Conservation (phyloP, 2,329 filamentous ascomycete genomes). For the Penicillium palitans region DNA sequence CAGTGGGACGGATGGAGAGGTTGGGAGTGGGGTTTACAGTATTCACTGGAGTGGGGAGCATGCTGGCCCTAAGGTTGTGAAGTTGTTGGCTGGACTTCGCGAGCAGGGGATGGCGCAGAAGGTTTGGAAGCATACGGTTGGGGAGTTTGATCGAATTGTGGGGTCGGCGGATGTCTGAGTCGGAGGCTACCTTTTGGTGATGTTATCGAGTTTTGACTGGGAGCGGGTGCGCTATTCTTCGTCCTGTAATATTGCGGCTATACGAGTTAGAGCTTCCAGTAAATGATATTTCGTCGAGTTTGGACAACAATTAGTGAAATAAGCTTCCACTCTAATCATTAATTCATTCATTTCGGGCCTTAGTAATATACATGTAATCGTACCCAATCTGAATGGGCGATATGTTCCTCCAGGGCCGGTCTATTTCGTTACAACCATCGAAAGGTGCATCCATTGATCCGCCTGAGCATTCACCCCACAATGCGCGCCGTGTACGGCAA, state of each 20-base stretch:
- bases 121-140: constrained; percentile 37
- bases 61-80: constrained; percentile 12
- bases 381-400: no score
- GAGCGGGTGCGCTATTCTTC: neutral
- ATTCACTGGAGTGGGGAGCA: constrained; percentile 28
- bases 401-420: no score
- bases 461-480: no score
- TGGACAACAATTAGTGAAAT: no score
- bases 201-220: neutral
- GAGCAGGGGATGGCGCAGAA: constrained; percentile 28
- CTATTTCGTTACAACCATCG: neutral
- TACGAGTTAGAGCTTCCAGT: neutral
- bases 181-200: neutral
- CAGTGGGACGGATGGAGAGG: constrained; percentile 28
- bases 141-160: constrained; percentile 20
- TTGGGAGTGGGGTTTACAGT: constrained; percentile 33
- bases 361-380: no score
- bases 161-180: neutral
- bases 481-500: no score
- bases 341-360: neutral
- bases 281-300: neutral
- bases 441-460: no score
- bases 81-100: constrained; percentile 31
- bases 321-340: neutral
- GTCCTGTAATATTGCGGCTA: neutral